Evolutionary conservation across 2,329 filamentous ascomycete genomes (phyloP).

Genomic region (Capronia epimyces): DNA sequence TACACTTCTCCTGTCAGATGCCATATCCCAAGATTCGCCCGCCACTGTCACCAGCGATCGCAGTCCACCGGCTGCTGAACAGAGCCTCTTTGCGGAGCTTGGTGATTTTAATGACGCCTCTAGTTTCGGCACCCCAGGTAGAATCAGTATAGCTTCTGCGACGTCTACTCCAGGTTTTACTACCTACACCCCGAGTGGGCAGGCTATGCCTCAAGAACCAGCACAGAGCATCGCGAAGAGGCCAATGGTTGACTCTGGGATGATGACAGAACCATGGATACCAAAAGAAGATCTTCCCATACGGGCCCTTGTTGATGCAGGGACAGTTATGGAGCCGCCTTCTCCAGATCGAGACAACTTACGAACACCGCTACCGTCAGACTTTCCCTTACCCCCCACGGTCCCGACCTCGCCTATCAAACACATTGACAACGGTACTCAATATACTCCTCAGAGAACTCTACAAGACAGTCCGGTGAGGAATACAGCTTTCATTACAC

Average conservation of each 20-base stretch:
- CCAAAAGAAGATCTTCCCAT: conserved; percentile 31
- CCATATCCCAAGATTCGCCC: conserved; percentile 48
- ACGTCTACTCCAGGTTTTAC: conserved; percentile 37
- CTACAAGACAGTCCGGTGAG: conserved; percentile 31
- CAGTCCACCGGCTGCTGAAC: conserved; percentile 47
- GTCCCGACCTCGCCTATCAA: conserved; percentile 27
- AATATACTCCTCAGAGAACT: conserved; percentile 40
- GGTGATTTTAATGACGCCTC: conserved; percentile 72
- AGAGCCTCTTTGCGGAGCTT: conserved; percentile 88
- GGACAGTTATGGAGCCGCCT: conserved; percentile 8
- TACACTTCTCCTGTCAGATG: conserved; percentile 36
- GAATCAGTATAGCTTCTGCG: conserved; percentile 34
- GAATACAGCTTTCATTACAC: conserved; percentile 33
- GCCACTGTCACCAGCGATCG: conserved; percentile 47
- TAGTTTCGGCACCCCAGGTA: conserved; percentile 47
- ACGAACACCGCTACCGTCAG: conserved; percentile 14
- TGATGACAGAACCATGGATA: conserved; percentile 59
- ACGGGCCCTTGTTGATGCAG: conserved; percentile 25
- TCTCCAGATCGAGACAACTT: conserved; percentile 18
- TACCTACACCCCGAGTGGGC: conserved; percentile 20
- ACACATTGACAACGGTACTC: conserved; percentile 39
- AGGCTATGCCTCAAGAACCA: conserved; percentile 5
- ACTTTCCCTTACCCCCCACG: conserved; percentile 29
- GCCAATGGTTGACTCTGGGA: conserved; percentile 55
- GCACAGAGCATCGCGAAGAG: conserved; percentile 29